Evolutionary conservation across 2,329 filamentous ascomycete genomes (phyloP), one percentile per base, ranked within the genome.

Genomic region (Microdochium paspali): DNA sequence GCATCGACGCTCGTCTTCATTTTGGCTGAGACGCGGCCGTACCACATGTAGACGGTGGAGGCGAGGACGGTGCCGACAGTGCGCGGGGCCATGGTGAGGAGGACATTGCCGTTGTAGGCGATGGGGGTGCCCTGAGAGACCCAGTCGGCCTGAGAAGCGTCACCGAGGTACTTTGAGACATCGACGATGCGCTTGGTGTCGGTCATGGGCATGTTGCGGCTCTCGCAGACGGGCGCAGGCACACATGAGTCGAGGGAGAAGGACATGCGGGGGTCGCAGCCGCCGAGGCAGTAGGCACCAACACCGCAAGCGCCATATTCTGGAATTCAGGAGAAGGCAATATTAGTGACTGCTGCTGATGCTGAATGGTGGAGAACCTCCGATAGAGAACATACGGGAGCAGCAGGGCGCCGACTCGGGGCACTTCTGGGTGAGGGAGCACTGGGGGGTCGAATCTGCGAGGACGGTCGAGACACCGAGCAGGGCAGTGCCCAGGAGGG

Each of bases 231-330:
- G 5, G 93, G 91, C 49, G 77, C 84, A 15, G 93, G 88, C 7
- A 87, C 82, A 67, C 93, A 98, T 2, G 91, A 83, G 55, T 94
- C 82, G 57, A 96, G 76, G 12, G 79, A 79, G 71, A 83, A 86
- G 44, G 91, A 97, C 69, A 84, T 84, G 61, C 82, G 79, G 26
- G 90, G 87, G 63, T 97, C 91, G 72, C 93, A 98, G 53, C 93
- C 93, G 58, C 93, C 93, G 20, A 98, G 80, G 62, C 93, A 98
- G 77, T 87, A 97, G 48, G 90, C 93, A 59, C 93, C 93, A 48
- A 90, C 82, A 70, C 91, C 93, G 61, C 93, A 97, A 66, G 91
- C 76, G 58, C 88, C 88, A 67, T 96, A 97, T 68, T 93, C 89
- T 95, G n/a, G n/a, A n/a, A 60, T 31, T 20, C 18, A 10, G 28